Evolutionary conservation across 805 yeast species (phyloP).

Genomic region (Wickerhamiella sorbophila): DNA sequence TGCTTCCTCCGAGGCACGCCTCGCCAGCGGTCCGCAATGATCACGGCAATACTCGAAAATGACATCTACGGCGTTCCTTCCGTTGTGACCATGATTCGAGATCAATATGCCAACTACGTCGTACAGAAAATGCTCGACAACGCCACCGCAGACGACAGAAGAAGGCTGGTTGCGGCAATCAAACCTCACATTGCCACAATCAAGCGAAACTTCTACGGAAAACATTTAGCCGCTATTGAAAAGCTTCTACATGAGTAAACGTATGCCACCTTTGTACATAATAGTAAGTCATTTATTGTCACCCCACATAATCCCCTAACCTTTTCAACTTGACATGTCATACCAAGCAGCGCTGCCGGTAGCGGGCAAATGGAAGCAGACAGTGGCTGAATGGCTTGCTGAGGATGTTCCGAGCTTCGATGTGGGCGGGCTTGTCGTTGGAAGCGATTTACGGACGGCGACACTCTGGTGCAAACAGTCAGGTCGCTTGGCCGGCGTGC

Average conservation of each 20-base stretch:
- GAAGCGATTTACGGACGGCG: conserved; percentile 54
- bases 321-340: background rate
- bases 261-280: too few relatives aligned
- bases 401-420: conserved; percentile 94
- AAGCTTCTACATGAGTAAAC: conserved; percentile 35
- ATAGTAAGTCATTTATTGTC: too few relatives aligned
- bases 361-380: conserved; percentile 69
- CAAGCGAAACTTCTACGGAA: conserved; percentile 56
- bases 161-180: conserved; percentile 54
- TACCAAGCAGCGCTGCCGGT: conserved; percentile 37
- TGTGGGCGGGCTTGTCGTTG: conserved; percentile 92
- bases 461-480: conserved; percentile 65
- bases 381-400: conserved; percentile 56
- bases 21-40: conserved; percentile 46
- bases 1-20: conserved; percentile 63
- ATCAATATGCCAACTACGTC: conserved; percentile 94
- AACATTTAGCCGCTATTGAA: conserved; percentile 73
- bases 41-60: conserved; percentile 39
- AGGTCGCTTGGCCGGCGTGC: conserved; percentile 74
- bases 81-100: conserved; percentile 87
- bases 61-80: conserved; percentile 28
- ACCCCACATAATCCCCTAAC: too few relatives aligned
- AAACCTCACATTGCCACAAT: conserved; percentile 67
- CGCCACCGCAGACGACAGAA: conserved; percentile 55
- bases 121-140: conserved; percentile 87